Conservation (phyloP, 2,329 filamentous ascomycete genomes). For the Ciborinia camelliae region DNA sequence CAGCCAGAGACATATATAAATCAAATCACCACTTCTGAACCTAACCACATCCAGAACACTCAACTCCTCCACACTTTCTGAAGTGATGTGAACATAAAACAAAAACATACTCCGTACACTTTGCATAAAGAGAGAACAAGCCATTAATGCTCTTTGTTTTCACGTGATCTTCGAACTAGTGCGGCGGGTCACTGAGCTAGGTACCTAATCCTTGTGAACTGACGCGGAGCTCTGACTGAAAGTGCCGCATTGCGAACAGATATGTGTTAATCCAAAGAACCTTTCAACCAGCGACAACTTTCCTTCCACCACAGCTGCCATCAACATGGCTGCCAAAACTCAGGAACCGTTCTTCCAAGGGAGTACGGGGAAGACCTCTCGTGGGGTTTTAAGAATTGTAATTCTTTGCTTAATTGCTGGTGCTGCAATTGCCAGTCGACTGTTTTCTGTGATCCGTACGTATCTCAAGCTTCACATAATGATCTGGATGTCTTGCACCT, state of each 20-base stretch:
- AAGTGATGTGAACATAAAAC: background rate
- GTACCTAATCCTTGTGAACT: constrained; percentile 31
- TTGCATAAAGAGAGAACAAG: background rate
- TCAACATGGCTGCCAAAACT: constrained; percentile 41
- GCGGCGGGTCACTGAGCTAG: constrained; percentile 10
- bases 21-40: background rate
- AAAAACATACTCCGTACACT: background rate
- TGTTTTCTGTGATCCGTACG: constrained; percentile 98
- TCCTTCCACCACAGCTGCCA: constrained; percentile 30
- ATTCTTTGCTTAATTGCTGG: constrained; percentile 90
- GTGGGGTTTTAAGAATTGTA: constrained; percentile 80
- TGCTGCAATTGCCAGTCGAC: constrained; percentile 84
- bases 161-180: constrained; percentile 12
- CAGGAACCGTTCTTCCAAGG: constrained; percentile 62
- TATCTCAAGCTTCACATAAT: constrained; percentile 32
- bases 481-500: background rate
- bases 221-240: constrained; percentile 31
- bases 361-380: constrained; percentile 74
- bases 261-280: constrained; percentile 28
- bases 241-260: constrained; percentile 29
- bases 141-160: background rate
- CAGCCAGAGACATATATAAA: background rate
- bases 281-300: constrained; percentile 30
- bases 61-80: background rate
- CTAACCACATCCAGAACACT: background rate